Conservation (phyloP, 352 stramenopile species). For the Pythium myriotylum region DNA sequence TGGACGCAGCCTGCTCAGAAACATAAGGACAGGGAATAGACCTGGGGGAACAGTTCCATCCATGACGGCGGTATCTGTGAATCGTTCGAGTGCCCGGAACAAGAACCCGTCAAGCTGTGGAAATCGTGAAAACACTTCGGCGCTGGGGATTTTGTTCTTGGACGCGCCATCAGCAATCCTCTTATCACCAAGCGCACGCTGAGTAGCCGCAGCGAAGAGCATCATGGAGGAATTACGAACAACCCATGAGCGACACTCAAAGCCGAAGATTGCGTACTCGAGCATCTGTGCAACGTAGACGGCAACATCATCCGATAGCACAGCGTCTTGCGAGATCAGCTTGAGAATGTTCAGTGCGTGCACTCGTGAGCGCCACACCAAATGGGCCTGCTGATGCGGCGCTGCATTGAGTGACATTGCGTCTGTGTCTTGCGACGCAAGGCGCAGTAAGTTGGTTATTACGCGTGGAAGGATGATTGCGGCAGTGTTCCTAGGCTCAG, state of each 20-base stretch:
- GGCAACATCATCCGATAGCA: constrained; percentile 83
- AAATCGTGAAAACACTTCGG: constrained; percentile 83
- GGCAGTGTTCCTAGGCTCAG: constrained; percentile 81
- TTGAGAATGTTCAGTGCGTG: constrained; percentile 91
- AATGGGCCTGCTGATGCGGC: constrained; percentile 46
- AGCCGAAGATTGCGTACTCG: constrained; percentile 79
- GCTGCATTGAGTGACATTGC: constrained; percentile 26
- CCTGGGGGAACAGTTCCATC: constrained; percentile 49
- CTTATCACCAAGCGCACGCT: constrained; percentile 83
- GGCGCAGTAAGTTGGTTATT: constrained; percentile 64
- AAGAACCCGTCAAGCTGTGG: constrained; percentile 68
- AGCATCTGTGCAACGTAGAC: constrained; percentile 88
- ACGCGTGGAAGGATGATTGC: constrained; percentile 79
- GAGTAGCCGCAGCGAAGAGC: constrained; percentile 84
- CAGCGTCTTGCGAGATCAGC: constrained; percentile 87
- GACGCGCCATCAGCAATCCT: constrained; percentile 76
- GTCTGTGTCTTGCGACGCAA: constrained; percentile 66
- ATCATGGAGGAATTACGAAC: constrained; percentile 93
- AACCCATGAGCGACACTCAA: constrained; percentile 84
- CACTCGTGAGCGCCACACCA: constrained; percentile 74
- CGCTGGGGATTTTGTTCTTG: constrained; percentile 59
- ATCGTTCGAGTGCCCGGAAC: constrained; percentile 50
- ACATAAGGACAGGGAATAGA: constrained; percentile 78
- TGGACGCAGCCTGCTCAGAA: constrained; percentile 74
- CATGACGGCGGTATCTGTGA: constrained; percentile 24